Evolutionary conservation across 257 asterid genomes (phyloP), one percentile per base, ranked within the genome.

Genomic region (Solanum chmielewskii): DNA sequence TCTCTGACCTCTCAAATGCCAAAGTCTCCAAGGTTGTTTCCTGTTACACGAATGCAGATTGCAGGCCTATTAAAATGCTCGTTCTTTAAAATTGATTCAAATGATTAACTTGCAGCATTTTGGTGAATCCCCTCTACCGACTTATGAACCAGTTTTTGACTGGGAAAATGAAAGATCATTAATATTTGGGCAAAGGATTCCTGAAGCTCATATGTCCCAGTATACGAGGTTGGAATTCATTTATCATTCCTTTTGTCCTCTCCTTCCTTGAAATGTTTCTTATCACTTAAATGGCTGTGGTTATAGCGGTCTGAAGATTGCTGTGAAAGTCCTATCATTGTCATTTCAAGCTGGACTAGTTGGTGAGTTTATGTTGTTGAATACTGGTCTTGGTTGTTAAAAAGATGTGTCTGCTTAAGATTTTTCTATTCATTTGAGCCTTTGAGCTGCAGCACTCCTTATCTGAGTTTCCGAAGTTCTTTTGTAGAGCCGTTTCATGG

Each of bases 401-500:
- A 76, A 52, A 29, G 68, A 73, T 70, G 35, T 62, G 89, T 86
- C 74, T 85, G 71, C 64, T 84, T 68, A 59, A 88, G 16, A 39
- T 86, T 86, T 81, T 86, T 81, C 64, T 27, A 89, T 85, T 80
- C 83, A 83, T 73, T 88, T 77, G 69, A 86, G 87, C 89, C 85
- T 90, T 86, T 88, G 84, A 88, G 91, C 88, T 89, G 68, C 87
- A 56, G 81, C 87, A 85, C 83, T 88, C 91, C 52, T 33, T 89
- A 87, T 92, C 97, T 96, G 96, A 96, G 91, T 85, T 91, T 90
- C 88, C 87, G 73, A 92, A 88, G 90, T 92, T 93, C 91, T 94
- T 89, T 92, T 96, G 96, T 90, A 97, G 99, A 97, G 97, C 99
- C 99, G 88, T 97, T 97, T 92, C 90, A 93, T 90, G 99, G 99